Base-by-base conservation (phyloP, 176 grass and related monocot species). In the Oryza punctata region DNA sequence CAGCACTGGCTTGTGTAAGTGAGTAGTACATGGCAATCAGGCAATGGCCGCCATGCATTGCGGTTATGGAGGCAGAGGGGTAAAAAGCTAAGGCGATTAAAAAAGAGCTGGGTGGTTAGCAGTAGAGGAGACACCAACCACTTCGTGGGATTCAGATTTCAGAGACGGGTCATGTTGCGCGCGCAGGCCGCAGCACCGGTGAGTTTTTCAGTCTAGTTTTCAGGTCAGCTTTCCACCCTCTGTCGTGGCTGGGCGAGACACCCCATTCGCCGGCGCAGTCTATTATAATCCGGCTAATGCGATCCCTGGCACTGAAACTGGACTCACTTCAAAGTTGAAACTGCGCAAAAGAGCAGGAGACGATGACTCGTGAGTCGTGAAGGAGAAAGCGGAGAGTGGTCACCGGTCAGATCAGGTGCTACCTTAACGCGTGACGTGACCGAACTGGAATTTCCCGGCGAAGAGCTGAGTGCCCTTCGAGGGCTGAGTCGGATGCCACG, bases 331-430 rank as follows among this genome's bases (percentile, higher is more conserved):
- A 46, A 60, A 23, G 54, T 60, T 60, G 54, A 54, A 54, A 46
- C 1, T 15, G 72, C 38, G 59, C 30, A 27, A 69, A 47, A 69
- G 32, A 18, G 43, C 76, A 21, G 54, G 21, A 60, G 54, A 21
- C 19, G 52, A 80, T 80, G 82, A 85, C 76, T 89, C 77, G 77
- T 80, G 82, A 85, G 70, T 89, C 77, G 77, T 52, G 72, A 19
- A 43, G 81, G 81, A 32, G 71, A 41, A 54, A 33, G 78, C 49
- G 1, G n/a, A 67, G 59, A 67, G 59, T 60, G 25, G 87, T 50
- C 81, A 61, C 81, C 37, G 81, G 68, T 26, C n/a, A 14, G 26
- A 16, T 66, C 61, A 79, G 65, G 47, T 73, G 43, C 49, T 2
- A 46, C 24, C 50, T 54, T 21, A 46, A 72, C 66, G 10, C 44